Percentiles rank a stretch among this genome's conserved stretches.
These are phyloP conservation scores for Talaromyces albobiverticillius DNA, from an alignment of 2,329 filamentous ascomycete species.

Conservation along the genomic window DNA sequence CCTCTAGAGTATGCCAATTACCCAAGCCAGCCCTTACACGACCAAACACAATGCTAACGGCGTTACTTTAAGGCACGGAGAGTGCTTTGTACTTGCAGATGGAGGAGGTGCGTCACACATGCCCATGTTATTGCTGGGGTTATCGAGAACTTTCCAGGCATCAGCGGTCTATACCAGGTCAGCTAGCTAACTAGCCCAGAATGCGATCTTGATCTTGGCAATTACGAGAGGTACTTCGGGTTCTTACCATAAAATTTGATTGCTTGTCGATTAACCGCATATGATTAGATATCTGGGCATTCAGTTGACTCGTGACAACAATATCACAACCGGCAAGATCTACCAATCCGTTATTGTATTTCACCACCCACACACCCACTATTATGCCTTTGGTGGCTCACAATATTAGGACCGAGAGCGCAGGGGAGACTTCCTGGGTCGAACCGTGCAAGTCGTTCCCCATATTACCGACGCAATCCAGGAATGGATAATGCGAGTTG, in stretches of 20 bases:
- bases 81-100: constrained; percentile 83
- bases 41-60: not conserved
- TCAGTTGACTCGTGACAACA: constrained; percentile 79
- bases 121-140: no score
- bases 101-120: constrained; percentile 62
- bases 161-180: no score
- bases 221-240: constrained; percentile 55
- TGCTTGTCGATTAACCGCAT: no score
- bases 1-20: not conserved
- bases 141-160: no score
- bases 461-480: constrained; percentile 90
- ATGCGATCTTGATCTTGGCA: constrained; percentile 67
- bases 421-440: constrained; percentile 76
- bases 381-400: no score
- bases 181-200: no score
- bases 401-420: constrained; percentile 44
- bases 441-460: constrained; percentile 65
- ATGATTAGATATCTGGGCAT: constrained; percentile 70
- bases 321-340: constrained; percentile 97
- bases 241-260: no score
- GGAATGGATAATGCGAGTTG: constrained; percentile 86
- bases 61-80: constrained; percentile 65
- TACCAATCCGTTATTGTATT: constrained; percentile 84
- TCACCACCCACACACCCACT: not conserved
- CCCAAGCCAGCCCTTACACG: no score